A percentile compares a stretch with the other conserved stretches of the same genome.
Evolutionary conservation across 352 stramenopile genomes (phyloP).

Genomic region (Globisporangium perplexum): DNA sequence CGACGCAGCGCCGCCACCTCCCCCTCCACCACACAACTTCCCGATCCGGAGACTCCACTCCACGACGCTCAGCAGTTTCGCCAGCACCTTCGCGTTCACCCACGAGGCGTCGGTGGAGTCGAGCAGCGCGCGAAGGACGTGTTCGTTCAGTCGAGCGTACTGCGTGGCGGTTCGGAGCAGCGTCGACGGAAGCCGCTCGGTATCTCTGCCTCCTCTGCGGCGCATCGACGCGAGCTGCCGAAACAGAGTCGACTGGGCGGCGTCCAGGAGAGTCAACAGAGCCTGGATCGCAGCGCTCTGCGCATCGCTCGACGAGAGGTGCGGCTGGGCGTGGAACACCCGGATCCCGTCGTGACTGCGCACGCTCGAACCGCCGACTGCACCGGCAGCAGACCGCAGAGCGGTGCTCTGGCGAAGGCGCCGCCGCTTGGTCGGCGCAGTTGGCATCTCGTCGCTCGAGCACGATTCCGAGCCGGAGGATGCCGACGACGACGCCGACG

Average conservation of each 20-base stretch:
- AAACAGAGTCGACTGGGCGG: conserved; percentile 28
- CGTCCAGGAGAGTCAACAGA: conserved; percentile 31
- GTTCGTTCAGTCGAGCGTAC: conserved; percentile 5
- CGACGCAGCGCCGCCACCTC: conserved; percentile 6
- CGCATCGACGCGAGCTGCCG: conserved; percentile 1
- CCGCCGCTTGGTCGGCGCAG: conserved; percentile 7
- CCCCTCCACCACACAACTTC: conserved; percentile 19
- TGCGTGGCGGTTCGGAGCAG: background rate
- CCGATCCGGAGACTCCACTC: conserved; percentile 38
- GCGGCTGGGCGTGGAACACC: conserved; percentile 11
- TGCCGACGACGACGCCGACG: background rate
- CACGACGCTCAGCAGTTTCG: conserved; percentile 40
- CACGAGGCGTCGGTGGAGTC: conserved; percentile 30
- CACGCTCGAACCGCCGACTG: no score
- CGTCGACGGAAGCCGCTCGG: background rate
- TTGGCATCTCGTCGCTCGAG: background rate
- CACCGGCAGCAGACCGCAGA: background rate
- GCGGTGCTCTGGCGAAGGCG: conserved; percentile 10
- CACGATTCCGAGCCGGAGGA: conserved; percentile 1
- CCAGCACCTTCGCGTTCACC: conserved; percentile 27
- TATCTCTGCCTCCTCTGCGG: no score
- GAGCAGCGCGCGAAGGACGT: conserved; percentile 18
- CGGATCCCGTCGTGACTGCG: background rate
- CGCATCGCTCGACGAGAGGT: conserved; percentile 25
- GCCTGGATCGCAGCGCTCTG: conserved; percentile 29